These are phyloP conservation scores for Veloporphyrellus conicus DNA, from an alignment of 1,284 basidiomycete genomes.

Conservation along the genomic window DNA sequence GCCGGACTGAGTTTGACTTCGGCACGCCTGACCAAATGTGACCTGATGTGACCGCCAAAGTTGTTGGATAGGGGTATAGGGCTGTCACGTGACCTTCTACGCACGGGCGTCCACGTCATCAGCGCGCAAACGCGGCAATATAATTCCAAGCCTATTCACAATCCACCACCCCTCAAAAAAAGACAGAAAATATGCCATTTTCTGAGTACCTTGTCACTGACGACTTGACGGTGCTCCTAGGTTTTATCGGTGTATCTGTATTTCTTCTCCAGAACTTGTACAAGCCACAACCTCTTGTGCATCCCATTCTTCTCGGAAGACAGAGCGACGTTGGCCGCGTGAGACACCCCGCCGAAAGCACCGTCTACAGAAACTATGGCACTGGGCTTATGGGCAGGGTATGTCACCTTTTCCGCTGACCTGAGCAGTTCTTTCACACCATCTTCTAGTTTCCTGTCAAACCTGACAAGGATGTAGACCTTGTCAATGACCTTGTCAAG, in stretches of 20 bases:
- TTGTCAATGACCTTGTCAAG: conserved; percentile 63
- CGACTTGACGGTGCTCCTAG: conserved; percentile 70
- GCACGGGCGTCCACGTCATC: too few relatives aligned
- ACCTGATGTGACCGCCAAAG: too few relatives aligned
- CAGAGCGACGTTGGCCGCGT: conserved; percentile 81
- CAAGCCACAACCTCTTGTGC: conserved; percentile 74
- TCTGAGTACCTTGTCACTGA: conserved; percentile 64
- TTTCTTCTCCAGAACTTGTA: conserved; percentile 72
- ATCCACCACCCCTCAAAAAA: not conserved
- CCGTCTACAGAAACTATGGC: conserved; percentile 77
- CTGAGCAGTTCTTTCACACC: not conserved
- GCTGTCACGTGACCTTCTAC: not conserved
- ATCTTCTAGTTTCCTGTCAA: conserved; percentile 60
- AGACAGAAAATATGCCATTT: conserved; percentile 39
- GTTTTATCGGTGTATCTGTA: conserved; percentile 65
- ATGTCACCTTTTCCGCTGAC: conserved; percentile 25
- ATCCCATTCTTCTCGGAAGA: conserved; percentile 75
- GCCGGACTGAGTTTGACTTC: too few relatives aligned
- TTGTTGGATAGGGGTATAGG: not conserved
- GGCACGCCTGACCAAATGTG: too few relatives aligned
- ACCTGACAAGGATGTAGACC: conserved; percentile 64
- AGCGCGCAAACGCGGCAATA: not conserved
- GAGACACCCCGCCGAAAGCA: conserved; percentile 68
- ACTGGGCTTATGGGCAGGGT: conserved; percentile 75
- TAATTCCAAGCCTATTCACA: not conserved